Percentiles rank a stretch among this genome's conserved stretches.
Evolutionary conservation across 2,329 filamentous ascomycete species (phyloP).

Genomic region (Parastagonospora nodorum): DNA sequence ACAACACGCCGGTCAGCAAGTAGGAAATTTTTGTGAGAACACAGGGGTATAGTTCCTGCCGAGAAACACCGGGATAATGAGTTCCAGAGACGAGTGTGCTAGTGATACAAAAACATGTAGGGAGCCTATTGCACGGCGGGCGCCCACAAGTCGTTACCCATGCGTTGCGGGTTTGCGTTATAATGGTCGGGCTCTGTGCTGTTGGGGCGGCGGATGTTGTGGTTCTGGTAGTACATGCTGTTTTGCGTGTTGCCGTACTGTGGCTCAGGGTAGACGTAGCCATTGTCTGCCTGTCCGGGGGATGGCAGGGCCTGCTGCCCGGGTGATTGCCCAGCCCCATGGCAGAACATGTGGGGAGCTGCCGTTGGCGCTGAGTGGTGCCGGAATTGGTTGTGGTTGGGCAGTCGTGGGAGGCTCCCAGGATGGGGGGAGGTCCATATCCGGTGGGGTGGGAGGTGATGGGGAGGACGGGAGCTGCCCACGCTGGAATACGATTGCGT

Average conservation of each 20-base stretch:
- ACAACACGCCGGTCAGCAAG: slow-evolving; percentile 35
- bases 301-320: slow-evolving; percentile 74
- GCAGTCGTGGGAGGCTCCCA: slow-evolving; percentile 83
- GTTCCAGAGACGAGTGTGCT: slow-evolving; percentile 34
- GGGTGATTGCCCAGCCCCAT: slow-evolving; percentile 89
- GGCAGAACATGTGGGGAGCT: slow-evolving; percentile 82
- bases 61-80: slow-evolving; percentile 44
- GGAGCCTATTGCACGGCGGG: slow-evolving; percentile 46
- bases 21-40: slow-evolving; percentile 43
- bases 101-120: slow-evolving; percentile 37
- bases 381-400: slow-evolving; percentile 71
- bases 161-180: slow-evolving; percentile 46
- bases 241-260: slow-evolving; percentile 64
- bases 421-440: slow-evolving; percentile 81
- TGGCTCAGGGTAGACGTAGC: slow-evolving; percentile 83
- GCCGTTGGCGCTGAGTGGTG: slow-evolving; percentile 67
- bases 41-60: slow-evolving; percentile 49
- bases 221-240: slow-evolving; percentile 73
- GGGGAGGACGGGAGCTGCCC: slow-evolving; percentile 57
- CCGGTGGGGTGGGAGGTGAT: slow-evolving; percentile 84
- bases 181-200: slow-evolving; percentile 69
- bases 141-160: slow-evolving; percentile 49
- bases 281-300: slow-evolving; percentile 68
- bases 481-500: slow-evolving; percentile 67
- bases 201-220: slow-evolving; percentile 72